These are phyloP conservation scores for Vaccinium darrowii DNA, from an alignment of 148 eudicot species.

Conservation along the genomic window DNA sequence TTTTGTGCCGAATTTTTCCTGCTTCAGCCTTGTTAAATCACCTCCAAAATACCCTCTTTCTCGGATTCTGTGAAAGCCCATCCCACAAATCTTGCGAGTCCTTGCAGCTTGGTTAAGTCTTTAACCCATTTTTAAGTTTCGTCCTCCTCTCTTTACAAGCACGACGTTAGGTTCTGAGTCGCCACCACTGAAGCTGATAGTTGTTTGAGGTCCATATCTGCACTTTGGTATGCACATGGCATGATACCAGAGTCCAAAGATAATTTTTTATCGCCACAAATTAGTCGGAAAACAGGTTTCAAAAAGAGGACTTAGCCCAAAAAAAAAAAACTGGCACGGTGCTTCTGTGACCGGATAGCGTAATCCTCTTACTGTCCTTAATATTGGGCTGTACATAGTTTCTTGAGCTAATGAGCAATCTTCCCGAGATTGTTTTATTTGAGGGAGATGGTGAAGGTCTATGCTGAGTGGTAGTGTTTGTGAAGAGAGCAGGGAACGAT, in stretches of 20 bases:
- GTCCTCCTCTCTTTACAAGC: background rate
- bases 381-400: background rate
- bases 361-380: background rate
- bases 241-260: background rate
- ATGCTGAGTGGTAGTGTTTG: background rate
- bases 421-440: background rate
- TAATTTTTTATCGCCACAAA: background rate
- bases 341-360: background rate
- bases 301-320: background rate
- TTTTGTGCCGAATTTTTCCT: too few species aligned
- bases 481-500: background rate
- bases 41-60: too few species aligned
- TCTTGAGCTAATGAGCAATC: constrained; percentile 1
- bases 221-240: background rate
- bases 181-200: background rate
- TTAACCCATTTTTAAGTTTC: background rate
- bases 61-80: background rate
- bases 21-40: too few species aligned
- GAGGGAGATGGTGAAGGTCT: background rate
- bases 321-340: background rate
- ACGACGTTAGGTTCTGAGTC: background rate
- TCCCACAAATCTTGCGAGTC: background rate
- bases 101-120: background rate
- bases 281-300: background rate
- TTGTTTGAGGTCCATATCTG: background rate